Percentiles rank a stretch among this genome's conserved stretches.
Conservation (phyloP, 768 basidiomycete species). For the Lentinula lateritia region DNA sequence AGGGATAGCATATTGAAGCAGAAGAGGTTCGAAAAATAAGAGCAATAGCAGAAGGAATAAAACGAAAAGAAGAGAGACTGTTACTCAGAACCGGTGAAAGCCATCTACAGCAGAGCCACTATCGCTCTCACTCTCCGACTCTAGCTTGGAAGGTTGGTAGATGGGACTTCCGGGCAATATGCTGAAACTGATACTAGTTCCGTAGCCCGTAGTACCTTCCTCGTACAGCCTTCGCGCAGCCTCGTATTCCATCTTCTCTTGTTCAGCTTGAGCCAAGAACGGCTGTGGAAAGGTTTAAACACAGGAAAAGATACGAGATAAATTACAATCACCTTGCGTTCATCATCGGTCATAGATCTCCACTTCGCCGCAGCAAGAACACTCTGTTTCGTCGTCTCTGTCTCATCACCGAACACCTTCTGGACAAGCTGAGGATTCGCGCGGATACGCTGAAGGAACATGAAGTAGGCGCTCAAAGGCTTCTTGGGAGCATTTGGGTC, state of each 20-base stretch:
- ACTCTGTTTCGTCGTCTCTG: constrained; percentile 92
- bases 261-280: constrained; percentile 88
- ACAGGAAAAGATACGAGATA: constrained; percentile 9
- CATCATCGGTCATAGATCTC: constrained; percentile 89
- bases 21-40: constrained; percentile 15
- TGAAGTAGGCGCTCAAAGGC: constrained; percentile 89
- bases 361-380: constrained; percentile 90
- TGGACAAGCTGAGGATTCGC: constrained; percentile 68
- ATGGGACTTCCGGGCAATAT: constrained; percentile 68
- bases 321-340: constrained; percentile 65
- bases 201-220: constrained; percentile 65
- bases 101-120: constrained; percentile 27
- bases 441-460: constrained; percentile 89
- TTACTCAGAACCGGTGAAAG: constrained; percentile 1
- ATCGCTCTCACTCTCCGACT: constrained; percentile 70
- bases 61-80: constrained; percentile 8
- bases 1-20: constrained; percentile 4
- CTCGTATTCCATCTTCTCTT: constrained; percentile 94
- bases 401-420: constrained; percentile 84
- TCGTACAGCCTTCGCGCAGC: constrained; percentile 82
- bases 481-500: constrained; percentile 97
- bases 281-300: constrained; percentile 43
- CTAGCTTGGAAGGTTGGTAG: constrained; percentile 56
- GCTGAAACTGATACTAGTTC: constrained; percentile 78
- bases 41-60: constrained; percentile 30